Evolutionary conservation across 805 yeast genomes (phyloP), one percentile per base, ranked within the genome.

Genomic region (Sungouiozyma ichnusensis): DNA sequence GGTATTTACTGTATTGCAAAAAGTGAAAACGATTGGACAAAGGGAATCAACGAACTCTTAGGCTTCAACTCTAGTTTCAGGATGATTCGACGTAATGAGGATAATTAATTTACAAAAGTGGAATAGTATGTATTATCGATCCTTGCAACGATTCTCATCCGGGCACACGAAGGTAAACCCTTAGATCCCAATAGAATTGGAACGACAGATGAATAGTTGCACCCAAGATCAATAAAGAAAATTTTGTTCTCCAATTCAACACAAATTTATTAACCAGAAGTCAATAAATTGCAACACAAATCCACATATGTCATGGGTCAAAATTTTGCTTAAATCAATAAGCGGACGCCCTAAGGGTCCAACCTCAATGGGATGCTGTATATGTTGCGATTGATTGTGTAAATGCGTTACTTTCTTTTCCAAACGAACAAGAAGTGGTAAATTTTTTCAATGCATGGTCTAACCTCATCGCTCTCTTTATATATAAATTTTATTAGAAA

Each of bases 1-100:
- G 95, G 95, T 1, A 78, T 88, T 14, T 87, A 92, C 79, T 88
- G 97, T 63, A 80, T 90, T 3, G 85, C 95, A 0, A 73, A 78
- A 45, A 72, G 81, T 6, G 85, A 80, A 47, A 81, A 82, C 49
- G 97, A 90, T 57, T 90, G 97, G 97, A 87, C 88, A 2, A 74
- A 74, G 44, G 95, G 94, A 29, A 78, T 90, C 42, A 90, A 88
- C 54, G 88, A 85, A 51, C 69, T 88, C 44, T 63, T 88, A 36
- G 96, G 97, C 2, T 88, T 88, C 70, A 88, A 88, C 58, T 78
- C 87, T 11, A 74, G 86, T 42, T 88, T 88, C 59, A 79, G 81
- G 52, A 71, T 72, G 44, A 63, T 61, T 37, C 50, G 55, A 20
- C 48, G 47, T 11, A 32, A 40, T 13, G 24, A 44, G 35, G 49